Percentiles rank a stretch among this genome's conserved stretches.
Evolutionary conservation across 2,329 filamentous ascomycete species (phyloP).

Genomic region (Emmonsiellopsis sp.): DNA sequence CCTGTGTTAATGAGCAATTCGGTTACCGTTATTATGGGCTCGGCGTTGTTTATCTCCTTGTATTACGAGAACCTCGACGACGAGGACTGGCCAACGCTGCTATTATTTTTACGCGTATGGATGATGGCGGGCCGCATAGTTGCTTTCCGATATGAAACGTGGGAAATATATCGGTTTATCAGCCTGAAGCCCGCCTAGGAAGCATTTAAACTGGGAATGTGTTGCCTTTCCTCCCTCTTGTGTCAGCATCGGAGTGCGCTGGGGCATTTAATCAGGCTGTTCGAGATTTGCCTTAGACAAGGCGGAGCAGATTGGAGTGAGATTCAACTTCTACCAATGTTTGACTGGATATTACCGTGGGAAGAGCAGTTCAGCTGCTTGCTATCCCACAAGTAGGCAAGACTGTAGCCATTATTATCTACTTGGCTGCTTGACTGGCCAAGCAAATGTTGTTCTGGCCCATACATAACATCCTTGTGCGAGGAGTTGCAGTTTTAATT

Average conservation of each 20-base stretch:
- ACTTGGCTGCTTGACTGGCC: neutral
- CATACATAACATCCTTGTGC: neutral
- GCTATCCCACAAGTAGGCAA: neutral
- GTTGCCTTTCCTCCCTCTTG: neutral
- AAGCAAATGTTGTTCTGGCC: neutral
- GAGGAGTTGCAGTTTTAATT: neutral
- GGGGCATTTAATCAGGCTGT: neutral
- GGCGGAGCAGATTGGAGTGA: neutral
- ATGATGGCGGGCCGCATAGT: neutral
- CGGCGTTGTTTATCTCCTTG: neutral
- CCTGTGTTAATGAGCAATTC: neutral
- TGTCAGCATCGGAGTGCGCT: neutral
- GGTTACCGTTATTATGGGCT: neutral
- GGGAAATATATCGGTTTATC: too few relatives aligned
- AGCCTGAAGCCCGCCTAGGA: too few relatives aligned
- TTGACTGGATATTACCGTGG: neutral
- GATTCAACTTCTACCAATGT: neutral
- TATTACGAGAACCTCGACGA: neutral
- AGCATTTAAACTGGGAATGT: too few relatives aligned
- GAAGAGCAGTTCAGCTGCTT: neutral
- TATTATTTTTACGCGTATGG: neutral
- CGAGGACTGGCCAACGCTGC: neutral
- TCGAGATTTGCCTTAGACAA: neutral
- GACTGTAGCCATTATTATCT: neutral
- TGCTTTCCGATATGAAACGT: neutral